phyloP scores from a whole-genome alignment of 371 early-diverging fungal species.

The Mucor ambiguus region DNA sequence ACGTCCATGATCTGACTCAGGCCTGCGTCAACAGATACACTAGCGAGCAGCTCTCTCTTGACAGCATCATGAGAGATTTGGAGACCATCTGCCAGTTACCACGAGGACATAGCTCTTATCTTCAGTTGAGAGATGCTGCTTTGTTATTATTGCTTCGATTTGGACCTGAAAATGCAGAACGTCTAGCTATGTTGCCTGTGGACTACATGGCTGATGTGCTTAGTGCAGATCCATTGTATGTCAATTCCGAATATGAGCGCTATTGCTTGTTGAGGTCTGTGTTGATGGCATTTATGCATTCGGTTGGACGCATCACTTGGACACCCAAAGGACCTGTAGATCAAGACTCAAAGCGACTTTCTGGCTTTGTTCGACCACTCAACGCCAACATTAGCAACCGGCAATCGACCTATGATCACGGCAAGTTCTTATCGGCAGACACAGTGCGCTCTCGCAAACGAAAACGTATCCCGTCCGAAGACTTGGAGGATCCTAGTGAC shows the following conservation, averaged over 20 bases:
- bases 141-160: conserved; percentile 40
- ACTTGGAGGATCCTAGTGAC: conserved; percentile 13
- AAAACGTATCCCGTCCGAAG: conserved; percentile 47
- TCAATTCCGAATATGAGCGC: conserved; percentile 42
- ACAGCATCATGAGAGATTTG: conserved; percentile 44
- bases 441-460: conserved; percentile 36
- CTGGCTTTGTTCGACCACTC: conserved; percentile 38
- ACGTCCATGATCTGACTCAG: conserved; percentile 40
- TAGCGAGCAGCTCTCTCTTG: conserved; percentile 33
- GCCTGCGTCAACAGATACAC: conserved; percentile 42
- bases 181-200: conserved; percentile 39
- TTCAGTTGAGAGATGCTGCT: conserved; percentile 44
- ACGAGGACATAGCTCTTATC: conserved; percentile 33
- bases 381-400: not conserved
- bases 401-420: not conserved
- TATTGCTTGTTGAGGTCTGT: conserved; percentile 41
- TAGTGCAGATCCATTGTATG: conserved; percentile 46
- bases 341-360: conserved; percentile 43
- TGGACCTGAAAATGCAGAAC: conserved; percentile 39
- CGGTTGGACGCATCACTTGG: conserved; percentile 49
- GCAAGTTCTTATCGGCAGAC: conserved; percentile 19
- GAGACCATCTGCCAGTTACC: conserved; percentile 52
- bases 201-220: conserved; percentile 54
- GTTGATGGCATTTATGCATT: conserved; percentile 42
- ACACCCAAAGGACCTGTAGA: conserved; percentile 43